phyloP scores from a whole-genome alignment of 2,329 filamentous ascomycete species.

The Curvularia eragrostidis region DNA sequence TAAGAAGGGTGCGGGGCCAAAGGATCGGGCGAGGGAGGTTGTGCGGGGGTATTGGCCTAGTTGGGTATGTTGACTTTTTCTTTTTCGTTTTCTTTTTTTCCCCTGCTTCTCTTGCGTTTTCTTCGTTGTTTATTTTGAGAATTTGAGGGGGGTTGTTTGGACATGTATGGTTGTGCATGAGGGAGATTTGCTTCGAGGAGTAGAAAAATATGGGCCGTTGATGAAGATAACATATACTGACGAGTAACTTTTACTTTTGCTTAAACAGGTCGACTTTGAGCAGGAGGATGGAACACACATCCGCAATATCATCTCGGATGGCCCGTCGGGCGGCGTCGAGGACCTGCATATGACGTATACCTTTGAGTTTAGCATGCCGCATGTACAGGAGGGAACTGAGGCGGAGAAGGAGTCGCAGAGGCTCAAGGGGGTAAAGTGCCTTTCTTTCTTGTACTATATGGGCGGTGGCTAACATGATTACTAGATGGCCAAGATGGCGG shows the following conservation, averaged over 20 bases:
- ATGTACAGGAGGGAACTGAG: slow-evolving; percentile 48
- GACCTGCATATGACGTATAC: slow-evolving; percentile 56
- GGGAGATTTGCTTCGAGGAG: no score
- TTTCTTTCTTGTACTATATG: neutral
- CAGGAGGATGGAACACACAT: slow-evolving; percentile 54
- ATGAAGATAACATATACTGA: neutral
- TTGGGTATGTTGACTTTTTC: slow-evolving; percentile 43
- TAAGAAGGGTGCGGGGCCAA: slow-evolving; percentile 42
- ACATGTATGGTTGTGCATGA: no score
- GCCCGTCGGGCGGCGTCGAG: slow-evolving; percentile 38
- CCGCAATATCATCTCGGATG: slow-evolving; percentile 54
- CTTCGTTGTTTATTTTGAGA: no score
- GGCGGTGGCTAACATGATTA: slow-evolving; percentile 13
- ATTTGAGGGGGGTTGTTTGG: no score
- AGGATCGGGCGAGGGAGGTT: slow-evolving; percentile 46
- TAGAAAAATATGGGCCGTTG: no score
- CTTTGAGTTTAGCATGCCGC: slow-evolving; percentile 52
- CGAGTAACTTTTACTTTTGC: neutral
- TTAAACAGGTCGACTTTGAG: slow-evolving; percentile 57
- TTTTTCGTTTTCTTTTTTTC: neutral
- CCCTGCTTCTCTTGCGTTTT: no score
- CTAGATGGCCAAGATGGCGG: slow-evolving; percentile 51
- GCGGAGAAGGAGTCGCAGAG: slow-evolving; percentile 35
- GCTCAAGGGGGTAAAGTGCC: slow-evolving; percentile 31
- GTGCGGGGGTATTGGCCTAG: slow-evolving; percentile 49